Base-by-base conservation (phyloP, 495 filamentous ascomycete species). In the Penicillium arizonense region DNA sequence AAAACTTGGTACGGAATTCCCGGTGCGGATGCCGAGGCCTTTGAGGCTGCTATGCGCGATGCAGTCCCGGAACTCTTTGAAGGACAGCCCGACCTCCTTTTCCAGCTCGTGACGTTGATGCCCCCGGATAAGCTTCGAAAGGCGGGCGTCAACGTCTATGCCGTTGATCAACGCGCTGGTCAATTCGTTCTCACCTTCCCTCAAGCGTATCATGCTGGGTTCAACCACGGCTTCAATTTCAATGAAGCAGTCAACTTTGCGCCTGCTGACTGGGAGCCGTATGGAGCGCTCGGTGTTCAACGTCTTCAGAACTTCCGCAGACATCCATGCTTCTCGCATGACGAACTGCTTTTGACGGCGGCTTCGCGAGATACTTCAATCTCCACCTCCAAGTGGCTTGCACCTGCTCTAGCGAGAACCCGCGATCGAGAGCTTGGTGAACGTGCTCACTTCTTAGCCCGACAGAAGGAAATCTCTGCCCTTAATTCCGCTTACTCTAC, bases 1-100 rank as follows among this genome's bases (percentile, higher is more conserved):
- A 99, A 99, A 71, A 99, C 94, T 0, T 99, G 94, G 94, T 99
- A 99, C 64, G 95, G 95, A 3, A 96, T 99, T 60, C 95, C 94
- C 4, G 93, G 85, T 35, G 87, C 89, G 5, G 94, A 97, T 68
- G 90, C 93, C 0, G 87, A 91, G 61, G 92, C 90, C 50, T 97
- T 99, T 57, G 94, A 99, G 67, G 80, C 86, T 38, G 94, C 95
- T 0, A 99, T 97, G 94, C 82, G 85, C 33, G 86, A 96, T 63
- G 92, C 93, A 5, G 91, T 97, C 3, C 94, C 94, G 1, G 94
- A 99, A 63, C 78, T 99, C 2, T 97, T 97, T 60, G 94, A 97
- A 70, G 91, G 91, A 2, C 95, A 99, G 61, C 94, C 94, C 6
- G 94, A 99, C 71, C 79, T 99, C 10, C 77, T 99, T 10, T 99